Conservation (phyloP, 306 rosid species). For the Acmispon strigosus region DNA sequence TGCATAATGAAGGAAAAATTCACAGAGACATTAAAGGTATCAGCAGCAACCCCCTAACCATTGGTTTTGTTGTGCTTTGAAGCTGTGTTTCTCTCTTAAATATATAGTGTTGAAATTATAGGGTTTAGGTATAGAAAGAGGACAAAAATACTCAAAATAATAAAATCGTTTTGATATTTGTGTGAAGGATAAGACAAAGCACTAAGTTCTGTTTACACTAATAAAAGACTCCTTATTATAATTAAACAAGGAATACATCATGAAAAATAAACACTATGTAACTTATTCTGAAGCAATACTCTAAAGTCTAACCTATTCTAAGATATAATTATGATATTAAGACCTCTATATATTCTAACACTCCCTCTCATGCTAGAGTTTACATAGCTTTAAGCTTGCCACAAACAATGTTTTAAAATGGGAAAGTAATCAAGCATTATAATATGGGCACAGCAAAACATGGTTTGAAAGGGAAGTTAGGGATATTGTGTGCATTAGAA, state of each 20-base stretch:
- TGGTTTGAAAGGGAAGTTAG: too few species aligned
- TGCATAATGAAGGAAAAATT: conserved; percentile 91
- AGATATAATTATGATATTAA: not conserved
- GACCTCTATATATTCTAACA: too few species aligned
- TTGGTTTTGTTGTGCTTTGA: conserved; percentile 8
- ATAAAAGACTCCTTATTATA: not conserved
- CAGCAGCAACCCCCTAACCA: not conserved
- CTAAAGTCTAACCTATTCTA: not conserved
- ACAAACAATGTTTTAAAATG: too few species aligned
- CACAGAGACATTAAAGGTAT: conserved; percentile 97
- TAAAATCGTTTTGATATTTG: not conserved
- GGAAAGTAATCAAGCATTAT: too few species aligned
- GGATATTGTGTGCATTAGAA: too few species aligned
- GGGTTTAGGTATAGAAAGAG: not conserved
- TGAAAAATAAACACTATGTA: not conserved
- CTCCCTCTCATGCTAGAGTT: too few species aligned
- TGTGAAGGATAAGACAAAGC: not conserved
- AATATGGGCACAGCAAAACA: too few species aligned
- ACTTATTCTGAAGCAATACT: not conserved
- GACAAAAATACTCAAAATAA: not conserved
- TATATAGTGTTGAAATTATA: not conserved
- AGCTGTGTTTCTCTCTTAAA: not conserved
- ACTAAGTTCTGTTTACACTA: not conserved
- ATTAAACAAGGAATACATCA: not conserved
- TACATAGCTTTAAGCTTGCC: too few species aligned